Evolutionary conservation across 2,329 filamentous ascomycete species (phyloP).

Genomic region (Aureobasidium subglaciale): DNA sequence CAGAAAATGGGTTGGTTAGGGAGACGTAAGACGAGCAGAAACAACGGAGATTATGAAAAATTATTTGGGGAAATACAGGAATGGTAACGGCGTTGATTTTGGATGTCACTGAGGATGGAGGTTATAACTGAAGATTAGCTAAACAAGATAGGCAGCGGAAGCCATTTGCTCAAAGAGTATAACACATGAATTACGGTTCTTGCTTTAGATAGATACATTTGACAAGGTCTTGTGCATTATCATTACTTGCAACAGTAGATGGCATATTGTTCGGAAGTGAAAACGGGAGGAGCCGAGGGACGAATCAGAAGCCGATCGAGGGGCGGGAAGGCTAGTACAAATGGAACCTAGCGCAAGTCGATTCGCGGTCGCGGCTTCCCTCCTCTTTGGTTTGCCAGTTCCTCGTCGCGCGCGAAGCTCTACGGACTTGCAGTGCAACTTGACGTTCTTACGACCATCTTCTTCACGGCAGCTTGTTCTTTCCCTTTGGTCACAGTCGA

Average conservation of each 20-base stretch:
- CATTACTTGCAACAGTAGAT: not conserved
- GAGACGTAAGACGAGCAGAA: not conserved
- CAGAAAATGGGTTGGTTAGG: conserved; percentile 69
- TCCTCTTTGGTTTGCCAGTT: not conserved
- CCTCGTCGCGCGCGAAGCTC: conserved; percentile 3
- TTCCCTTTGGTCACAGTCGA: not conserved
- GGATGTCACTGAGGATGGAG: not conserved
- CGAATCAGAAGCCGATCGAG: not conserved
- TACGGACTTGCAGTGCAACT: not conserved
- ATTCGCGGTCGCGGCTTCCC: conserved; percentile 11
- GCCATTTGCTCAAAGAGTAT: not conserved
- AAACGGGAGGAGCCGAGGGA: not conserved
- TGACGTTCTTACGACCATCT: conserved; percentile 11
- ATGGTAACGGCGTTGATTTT: not conserved
- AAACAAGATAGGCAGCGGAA: not conserved
- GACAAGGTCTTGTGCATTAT: not conserved
- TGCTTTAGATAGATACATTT: not conserved
- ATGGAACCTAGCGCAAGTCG: not conserved
- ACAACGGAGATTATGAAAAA: not conserved
- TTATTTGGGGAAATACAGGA: not conserved
- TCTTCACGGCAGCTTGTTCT: conserved; percentile 9
- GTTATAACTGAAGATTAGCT: not conserved
- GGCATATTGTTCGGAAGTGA: not conserved
- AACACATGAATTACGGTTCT: not conserved
- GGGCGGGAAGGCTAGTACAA: not conserved